Percentiles rank a stretch among this genome's conserved stretches.
phyloP scores from a whole-genome alignment of 305 asterid species.

The Solanum hybrid region DNA sequence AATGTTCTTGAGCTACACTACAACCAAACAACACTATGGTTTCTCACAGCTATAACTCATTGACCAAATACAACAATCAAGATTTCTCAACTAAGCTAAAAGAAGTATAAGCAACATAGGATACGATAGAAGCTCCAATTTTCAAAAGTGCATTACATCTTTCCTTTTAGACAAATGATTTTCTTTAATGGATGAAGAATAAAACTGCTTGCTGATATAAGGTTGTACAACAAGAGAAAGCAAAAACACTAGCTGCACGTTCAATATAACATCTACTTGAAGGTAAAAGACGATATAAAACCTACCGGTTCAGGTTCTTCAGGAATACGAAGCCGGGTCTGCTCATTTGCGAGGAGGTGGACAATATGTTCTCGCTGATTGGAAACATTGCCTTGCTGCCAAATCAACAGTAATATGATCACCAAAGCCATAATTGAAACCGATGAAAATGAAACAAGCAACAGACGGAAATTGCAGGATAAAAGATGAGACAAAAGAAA shows the following conservation, averaged over 20 bases:
- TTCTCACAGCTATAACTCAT: not conserved
- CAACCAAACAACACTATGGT: not conserved
- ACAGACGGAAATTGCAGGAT: not conserved
- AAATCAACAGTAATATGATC: constrained; percentile 4
- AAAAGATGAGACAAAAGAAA: not conserved
- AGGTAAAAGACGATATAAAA: constrained; percentile 10
- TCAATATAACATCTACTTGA: not conserved
- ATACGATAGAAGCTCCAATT: not conserved
- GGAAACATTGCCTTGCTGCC: constrained; percentile 82
- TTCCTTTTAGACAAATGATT: not conserved
- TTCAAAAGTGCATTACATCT: not conserved
- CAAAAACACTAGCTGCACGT: not conserved
- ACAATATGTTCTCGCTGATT: constrained; percentile 92
- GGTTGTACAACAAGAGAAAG: not conserved
- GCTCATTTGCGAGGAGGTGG: constrained; percentile 94
- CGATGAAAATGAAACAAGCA: not conserved
- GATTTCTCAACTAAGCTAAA: not conserved
- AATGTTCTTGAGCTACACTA: not conserved
- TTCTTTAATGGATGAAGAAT: not conserved
- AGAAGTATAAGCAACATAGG: not conserved
- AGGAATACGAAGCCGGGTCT: constrained; percentile 66
- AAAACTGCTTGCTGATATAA: not conserved
- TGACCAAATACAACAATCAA: not conserved
- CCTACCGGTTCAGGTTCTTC: constrained; percentile 87
- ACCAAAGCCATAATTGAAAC: not conserved